These are phyloP conservation scores for Thymus mandschuricus DNA, from an alignment of 257 asterid species.

Conservation along the genomic window DNA sequence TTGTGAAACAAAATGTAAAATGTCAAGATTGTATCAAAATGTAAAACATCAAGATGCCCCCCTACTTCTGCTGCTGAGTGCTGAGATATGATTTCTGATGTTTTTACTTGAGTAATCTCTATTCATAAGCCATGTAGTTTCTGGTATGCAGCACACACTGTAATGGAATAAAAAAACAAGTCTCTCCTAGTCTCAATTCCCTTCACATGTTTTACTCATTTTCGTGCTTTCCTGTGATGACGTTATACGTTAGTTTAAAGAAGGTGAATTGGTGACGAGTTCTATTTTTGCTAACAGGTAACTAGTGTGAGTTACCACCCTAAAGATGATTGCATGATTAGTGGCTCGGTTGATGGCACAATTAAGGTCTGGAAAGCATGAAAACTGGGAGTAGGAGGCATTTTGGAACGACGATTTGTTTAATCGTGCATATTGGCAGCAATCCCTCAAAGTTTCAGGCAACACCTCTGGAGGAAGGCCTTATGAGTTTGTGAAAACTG, in stretches of 20 bases:
- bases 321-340: conserved; percentile 81
- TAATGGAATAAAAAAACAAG: neutral
- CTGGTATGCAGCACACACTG: neutral
- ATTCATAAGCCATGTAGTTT: neutral
- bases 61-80: neutral
- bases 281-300: conserved; percentile 53
- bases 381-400: conserved; percentile 19
- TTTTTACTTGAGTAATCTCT: conserved; percentile 2
- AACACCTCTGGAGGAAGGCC: neutral
- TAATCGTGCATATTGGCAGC: no score
- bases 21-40: neutral
- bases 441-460: no score
- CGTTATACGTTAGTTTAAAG: no score
- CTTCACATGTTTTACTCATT: neutral
- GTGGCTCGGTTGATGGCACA: conserved; percentile 90
- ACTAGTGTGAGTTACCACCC: conserved; percentile 97
- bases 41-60: neutral
- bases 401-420: neutral
- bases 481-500: conserved; percentile 2
- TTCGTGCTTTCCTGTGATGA: no score
- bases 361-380: conserved; percentile 87
- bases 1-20: neutral
- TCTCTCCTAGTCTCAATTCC: neutral
- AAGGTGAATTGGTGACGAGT: neutral
- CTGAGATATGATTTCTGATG: neutral